These are phyloP conservation scores for Xylaria curta DNA, from an alignment of 495 filamentous ascomycete species.

Conservation along the genomic window DNA sequence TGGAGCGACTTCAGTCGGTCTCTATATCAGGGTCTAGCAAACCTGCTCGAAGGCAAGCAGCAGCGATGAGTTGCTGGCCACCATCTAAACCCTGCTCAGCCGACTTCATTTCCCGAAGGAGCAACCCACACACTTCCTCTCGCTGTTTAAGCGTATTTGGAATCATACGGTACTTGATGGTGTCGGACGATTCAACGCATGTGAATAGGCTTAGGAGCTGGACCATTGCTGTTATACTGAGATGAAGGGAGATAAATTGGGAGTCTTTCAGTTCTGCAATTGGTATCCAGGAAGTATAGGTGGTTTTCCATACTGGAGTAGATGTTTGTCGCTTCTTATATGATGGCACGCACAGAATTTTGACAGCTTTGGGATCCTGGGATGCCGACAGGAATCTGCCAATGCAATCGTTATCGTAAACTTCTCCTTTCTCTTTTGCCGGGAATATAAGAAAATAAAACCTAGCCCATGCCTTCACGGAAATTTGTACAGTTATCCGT, in stretches of 20 bases:
- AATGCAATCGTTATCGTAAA: not conserved
- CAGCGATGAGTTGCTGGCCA: slow-evolving; percentile 3
- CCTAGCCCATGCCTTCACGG: not conserved
- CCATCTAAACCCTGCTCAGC: slow-evolving; percentile 8
- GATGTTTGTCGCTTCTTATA: too few species aligned
- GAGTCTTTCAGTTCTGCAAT: not conserved
- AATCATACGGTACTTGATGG: not conserved
- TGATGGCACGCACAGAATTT: not conserved
- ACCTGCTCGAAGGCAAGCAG: not conserved
- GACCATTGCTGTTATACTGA: not conserved
- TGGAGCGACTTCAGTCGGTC: too few species aligned
- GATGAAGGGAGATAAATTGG: not conserved
- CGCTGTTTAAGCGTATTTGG: not conserved
- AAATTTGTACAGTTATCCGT: not conserved
- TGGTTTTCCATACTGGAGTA: too few species aligned
- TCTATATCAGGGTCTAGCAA: not conserved
- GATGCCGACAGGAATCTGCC: not conserved
- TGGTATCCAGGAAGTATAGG: too few species aligned
- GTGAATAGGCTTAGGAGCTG: not conserved
- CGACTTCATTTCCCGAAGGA: not conserved
- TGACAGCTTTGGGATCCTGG: not conserved
- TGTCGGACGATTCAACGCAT: not conserved
- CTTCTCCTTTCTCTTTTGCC: not conserved
- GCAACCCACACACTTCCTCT: not conserved
- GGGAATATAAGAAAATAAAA: not conserved